Base-by-base conservation (phyloP, 1,284 basidiomycete genomes). In the Tilletiaria anomala region DNA sequence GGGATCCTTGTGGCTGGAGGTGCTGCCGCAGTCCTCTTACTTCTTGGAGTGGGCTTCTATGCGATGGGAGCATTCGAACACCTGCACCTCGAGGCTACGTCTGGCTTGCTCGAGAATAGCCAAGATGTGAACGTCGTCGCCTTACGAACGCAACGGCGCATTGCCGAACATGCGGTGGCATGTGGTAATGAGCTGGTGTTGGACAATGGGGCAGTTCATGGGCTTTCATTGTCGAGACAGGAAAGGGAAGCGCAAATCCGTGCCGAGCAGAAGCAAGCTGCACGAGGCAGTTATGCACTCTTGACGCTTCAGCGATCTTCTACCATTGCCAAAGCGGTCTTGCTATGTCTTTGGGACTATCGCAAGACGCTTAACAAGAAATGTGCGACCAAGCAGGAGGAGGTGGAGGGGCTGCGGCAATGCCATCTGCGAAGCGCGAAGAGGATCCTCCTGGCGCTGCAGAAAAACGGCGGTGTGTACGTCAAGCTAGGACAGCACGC, bases 381-480 rank as follows among this genome's bases (percentile, higher is more conserved):
- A 38, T 56, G 61, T 37, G 24, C 39, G 11, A 48, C 58, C 8
- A 38, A 42, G 35, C 36, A 43, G 12, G 56, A 53, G 16, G 53
- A 56, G 29, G 22, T 48, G 1, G 63, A 61, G 36, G 53, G 42
- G 32, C 45, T 66, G 16, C 43, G 60, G 5, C 50, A 54, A n/a
- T 66, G 63, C 36, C 63, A 66, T 32, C 44, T 65, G 37, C 58
- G 61, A 17, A 61, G 57, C 14, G 61, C 63, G 12, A 52, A 65
- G 32, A 51, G 63, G 15, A 40, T 66, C 18, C 47, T 66, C 5
- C 45, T 18, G 12, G 61, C 63, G 12, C 42, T 66, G 22, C 63
- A 64, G 43, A 47, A 53, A 20, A 94, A 96, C 61, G 91, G 91
- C 73, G 84, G 86, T 12, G 78, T 91, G 29, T 93, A 87, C 67